Conservation (phyloP, 495 filamentous ascomycete genomes). For the Neurospora cerealis region DNA sequence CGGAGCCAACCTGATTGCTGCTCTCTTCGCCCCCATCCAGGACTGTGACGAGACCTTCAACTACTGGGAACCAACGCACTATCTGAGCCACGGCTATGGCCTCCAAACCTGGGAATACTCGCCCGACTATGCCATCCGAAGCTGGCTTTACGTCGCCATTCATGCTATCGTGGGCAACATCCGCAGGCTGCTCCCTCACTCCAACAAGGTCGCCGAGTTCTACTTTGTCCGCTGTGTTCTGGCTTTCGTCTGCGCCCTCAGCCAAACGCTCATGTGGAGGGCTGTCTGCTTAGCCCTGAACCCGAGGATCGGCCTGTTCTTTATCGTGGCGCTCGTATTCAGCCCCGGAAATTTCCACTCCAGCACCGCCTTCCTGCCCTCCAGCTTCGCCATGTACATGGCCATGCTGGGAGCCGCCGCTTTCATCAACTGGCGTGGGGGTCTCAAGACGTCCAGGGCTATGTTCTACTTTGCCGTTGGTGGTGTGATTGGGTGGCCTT, state of each 20-base stretch:
- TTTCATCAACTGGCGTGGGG: constrained; percentile 77
- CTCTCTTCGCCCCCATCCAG: constrained; percentile 82
- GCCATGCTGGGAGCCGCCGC: constrained; percentile 76
- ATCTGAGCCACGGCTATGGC: constrained; percentile 84
- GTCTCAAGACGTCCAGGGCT: constrained; percentile 65
- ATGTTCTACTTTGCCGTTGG: constrained; percentile 92
- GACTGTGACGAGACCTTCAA: constrained; percentile 99
- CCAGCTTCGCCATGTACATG: constrained; percentile 94
- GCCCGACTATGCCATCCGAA: constrained; percentile 87
- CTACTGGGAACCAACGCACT: constrained; percentile 98
- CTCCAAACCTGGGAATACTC: constrained; percentile 99
- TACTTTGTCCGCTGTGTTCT: constrained; percentile 72
- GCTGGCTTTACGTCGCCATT: constrained; percentile 86
- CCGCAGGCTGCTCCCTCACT: constrained; percentile 50
- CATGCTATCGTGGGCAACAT: constrained; percentile 65
- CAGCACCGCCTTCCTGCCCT: constrained; percentile 77
- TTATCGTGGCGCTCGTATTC: constrained; percentile 61
- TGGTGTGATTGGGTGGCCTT: constrained; percentile 89
- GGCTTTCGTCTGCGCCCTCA: constrained; percentile 64
- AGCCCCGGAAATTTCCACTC: constrained; percentile 93
- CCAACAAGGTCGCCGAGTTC: constrained; percentile 62
- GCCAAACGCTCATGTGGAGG: constrained; percentile 70
- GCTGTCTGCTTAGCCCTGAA: constrained; percentile 64
- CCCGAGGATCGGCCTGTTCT: constrained; percentile 72
- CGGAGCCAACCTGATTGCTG: constrained; percentile 60